Conservation (phyloP, 164 flowering plant genomes). For the grape (Vitis vinifera) region DNA sequence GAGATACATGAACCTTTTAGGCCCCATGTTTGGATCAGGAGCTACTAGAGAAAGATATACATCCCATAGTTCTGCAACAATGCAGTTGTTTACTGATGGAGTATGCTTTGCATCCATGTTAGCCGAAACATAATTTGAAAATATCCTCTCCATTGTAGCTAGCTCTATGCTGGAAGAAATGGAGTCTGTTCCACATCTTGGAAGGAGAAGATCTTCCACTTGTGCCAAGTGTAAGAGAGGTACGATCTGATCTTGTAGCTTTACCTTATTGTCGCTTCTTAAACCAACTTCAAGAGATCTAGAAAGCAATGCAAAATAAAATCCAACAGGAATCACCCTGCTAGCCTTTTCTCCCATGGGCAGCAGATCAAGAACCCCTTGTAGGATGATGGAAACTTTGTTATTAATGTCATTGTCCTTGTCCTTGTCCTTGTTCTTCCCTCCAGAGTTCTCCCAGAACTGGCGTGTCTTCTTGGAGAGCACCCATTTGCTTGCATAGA, state of each 20-base stretch:
- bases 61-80: conserved; percentile 84
- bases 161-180: conserved; percentile 55
- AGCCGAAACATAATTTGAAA: conserved; percentile 43
- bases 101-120: conserved; percentile 24
- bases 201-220: conserved; percentile 68
- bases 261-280: conserved; percentile 29
- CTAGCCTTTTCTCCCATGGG: conserved; percentile 53
- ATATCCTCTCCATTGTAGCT: conserved; percentile 61
- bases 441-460: conserved; percentile 48
- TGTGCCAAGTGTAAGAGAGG: conserved; percentile 60
- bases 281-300: conserved; percentile 51
- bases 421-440: conserved; percentile 10
- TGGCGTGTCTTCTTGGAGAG: conserved; percentile 55
- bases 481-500: conserved; percentile 84
- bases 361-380: conserved; percentile 67
- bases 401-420: conserved; percentile 18
- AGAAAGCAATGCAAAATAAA: conserved; percentile 74
- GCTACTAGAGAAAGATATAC: conserved; percentile 56
- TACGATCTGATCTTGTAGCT: conserved; percentile 60
- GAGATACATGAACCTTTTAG: conserved; percentile 63
- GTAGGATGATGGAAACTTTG: conserved; percentile 32
- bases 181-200: conserved; percentile 34
- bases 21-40: conserved; percentile 48
- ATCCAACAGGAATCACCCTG: conserved; percentile 71
- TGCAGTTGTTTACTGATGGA: conserved; percentile 31